Percentiles rank a stretch among this genome's conserved stretches.
These are phyloP conservation scores for Sugiyamaella boreocaroliniensis DNA, from an alignment of 805 yeast genomes.

Conservation along the genomic window DNA sequence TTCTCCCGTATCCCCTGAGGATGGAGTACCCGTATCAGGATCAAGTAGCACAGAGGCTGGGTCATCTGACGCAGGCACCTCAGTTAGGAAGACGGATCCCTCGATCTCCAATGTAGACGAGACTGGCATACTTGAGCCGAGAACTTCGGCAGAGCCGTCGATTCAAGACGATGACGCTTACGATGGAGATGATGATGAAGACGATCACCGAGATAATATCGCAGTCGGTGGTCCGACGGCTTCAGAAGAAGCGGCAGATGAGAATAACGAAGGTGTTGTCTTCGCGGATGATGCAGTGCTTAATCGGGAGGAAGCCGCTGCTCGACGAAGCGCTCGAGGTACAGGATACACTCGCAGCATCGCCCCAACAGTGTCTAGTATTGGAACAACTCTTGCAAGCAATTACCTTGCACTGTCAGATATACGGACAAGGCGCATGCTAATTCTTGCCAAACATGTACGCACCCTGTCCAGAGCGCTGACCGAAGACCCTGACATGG, in stretches of 20 bases:
- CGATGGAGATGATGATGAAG: not conserved
- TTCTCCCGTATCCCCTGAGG: no score
- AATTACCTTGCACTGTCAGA: not conserved
- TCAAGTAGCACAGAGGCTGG: no score
- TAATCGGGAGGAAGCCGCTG: not conserved
- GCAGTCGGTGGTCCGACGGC: not conserved
- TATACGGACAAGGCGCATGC: not conserved
- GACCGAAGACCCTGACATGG: slow-evolving; percentile 31
- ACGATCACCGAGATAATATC: not conserved
- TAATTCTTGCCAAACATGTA: slow-evolving; percentile 4
- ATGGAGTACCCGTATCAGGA: no score
- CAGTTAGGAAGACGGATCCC: no score
- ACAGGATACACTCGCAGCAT: not conserved
- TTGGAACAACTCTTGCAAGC: slow-evolving; percentile 1
- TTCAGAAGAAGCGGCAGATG: not conserved
- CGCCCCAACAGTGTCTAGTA: slow-evolving; percentile 1
- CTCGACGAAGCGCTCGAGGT: not conserved
- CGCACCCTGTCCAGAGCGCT: slow-evolving; percentile 3
- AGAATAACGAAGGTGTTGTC: not conserved
- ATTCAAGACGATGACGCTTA: not conserved
- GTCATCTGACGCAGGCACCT: no score
- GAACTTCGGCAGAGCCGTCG: not conserved
- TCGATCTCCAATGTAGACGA: no score
- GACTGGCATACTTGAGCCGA: no score
- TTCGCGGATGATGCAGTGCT: not conserved